Evolutionary conservation across 2,329 filamentous ascomycete species (phyloP).

Genomic region (Alternaria burnsii): DNA sequence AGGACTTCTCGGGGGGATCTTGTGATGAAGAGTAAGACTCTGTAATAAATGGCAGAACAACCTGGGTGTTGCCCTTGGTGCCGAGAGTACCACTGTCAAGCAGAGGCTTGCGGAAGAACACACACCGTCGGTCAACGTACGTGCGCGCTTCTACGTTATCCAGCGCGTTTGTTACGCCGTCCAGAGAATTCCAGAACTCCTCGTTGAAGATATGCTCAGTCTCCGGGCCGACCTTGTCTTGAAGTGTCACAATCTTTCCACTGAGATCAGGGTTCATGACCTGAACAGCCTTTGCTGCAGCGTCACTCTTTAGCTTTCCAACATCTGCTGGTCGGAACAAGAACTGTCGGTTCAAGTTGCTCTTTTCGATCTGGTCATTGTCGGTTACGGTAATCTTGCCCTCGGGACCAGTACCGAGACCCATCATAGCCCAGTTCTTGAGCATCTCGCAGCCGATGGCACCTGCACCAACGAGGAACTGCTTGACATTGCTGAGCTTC

Average conservation of each 20-base stretch:
- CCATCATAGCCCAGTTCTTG: constrained; percentile 99
- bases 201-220: constrained; percentile 97
- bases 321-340: constrained; percentile 94
- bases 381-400: constrained; percentile 94
- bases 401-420: constrained; percentile 84
- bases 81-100: constrained; percentile 98
- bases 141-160: constrained; percentile 98
- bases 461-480: constrained; percentile 95
- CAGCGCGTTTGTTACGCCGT: constrained; percentile 94
- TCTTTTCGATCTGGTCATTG: constrained; percentile 99
- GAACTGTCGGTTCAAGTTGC: constrained; percentile 97
- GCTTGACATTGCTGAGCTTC: constrained; percentile 86
- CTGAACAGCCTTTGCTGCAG: constrained; percentile 87
- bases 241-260: constrained; percentile 84
- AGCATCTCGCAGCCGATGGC: constrained; percentile 99
- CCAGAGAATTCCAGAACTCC: constrained; percentile 84
- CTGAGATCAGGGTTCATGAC: constrained; percentile 93
- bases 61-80: constrained; percentile 98
- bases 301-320: constrained; percentile 95
- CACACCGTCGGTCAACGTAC: constrained; percentile 94
- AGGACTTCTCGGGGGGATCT: constrained; percentile 97
- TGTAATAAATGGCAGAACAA: constrained; percentile 87
- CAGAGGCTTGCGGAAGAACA: constrained; percentile 97
- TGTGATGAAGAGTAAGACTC: constrained; percentile 98
- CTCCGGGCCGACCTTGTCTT: constrained; percentile 88